phyloP scores from a whole-genome alignment of 495 filamentous ascomycete genomes.

The Neurospora tetraspora region DNA sequence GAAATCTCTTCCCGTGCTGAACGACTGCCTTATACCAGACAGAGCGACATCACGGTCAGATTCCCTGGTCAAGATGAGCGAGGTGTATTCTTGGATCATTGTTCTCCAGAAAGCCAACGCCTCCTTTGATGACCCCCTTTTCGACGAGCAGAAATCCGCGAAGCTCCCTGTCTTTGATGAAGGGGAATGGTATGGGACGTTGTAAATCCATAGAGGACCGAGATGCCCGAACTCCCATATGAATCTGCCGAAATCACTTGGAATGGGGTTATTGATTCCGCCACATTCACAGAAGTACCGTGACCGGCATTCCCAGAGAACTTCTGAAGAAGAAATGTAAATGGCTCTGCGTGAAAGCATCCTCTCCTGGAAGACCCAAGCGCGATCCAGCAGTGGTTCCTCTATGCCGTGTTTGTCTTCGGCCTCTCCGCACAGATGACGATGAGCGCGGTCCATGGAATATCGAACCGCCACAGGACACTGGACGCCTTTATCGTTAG shows the following conservation, averaged over 20 bases:
- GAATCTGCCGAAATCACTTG: too few relatives aligned
- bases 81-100: background rate
- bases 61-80: background rate
- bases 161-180: background rate
- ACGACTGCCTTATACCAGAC: background rate
- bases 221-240: background rate
- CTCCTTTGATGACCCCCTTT: background rate
- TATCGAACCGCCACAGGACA: background rate
- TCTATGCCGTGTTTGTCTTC: rapidly evolving
- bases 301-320: background rate
- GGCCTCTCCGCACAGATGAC: background rate
- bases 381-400: background rate
- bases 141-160: background rate
- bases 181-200: background rate
- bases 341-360: background rate
- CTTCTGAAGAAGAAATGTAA: background rate
- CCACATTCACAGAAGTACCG: background rate
- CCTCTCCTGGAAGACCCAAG: background rate
- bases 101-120: background rate
- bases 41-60: background rate
- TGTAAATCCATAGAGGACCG: background rate
- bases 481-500: background rate
- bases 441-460: background rate
- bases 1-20: background rate
- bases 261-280: background rate